Evolutionary conservation across 805 yeast genomes (phyloP), one percentile per base, ranked within the genome.

Genomic region (Wickerhamiella brachini): DNA sequence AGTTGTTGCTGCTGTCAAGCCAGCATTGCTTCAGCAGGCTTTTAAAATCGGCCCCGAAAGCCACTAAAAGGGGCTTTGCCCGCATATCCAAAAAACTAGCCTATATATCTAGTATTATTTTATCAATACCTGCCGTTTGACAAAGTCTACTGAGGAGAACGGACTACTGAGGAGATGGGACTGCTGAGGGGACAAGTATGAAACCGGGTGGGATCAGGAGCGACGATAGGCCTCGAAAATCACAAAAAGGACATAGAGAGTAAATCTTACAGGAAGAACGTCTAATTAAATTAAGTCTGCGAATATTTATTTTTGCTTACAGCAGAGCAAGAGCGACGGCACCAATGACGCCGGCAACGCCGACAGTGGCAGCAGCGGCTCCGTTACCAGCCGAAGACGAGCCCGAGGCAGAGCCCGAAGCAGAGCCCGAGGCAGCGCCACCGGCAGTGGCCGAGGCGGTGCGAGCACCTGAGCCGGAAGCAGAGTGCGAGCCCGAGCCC

Each of bases 331-430:
- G 6, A 15, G 51, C 57, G 15, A 53, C 56, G 18, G 53, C 56
- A 22, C 52, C 60, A 15, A 54, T 26, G 23, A 54, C 56, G 31
- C 53, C 60, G 18, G 48, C 48, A 37, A 56, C 44, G 23, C 57
- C 54, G 37, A 48, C 37, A 22, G 51, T 17, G 49, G 45, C 53
- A 34, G 47, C 47, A 12, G 48, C 39, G 12, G 49, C 57, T 21
- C 45, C 53, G 49, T 48, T 51, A 29, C 54, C 43, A 18, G 39
- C 29, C 24, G 44, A 24, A 26, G 51, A 45, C 18, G 51, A 18
- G 29, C 48, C 8, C 42, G 51, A 45, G 20, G n/a, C n/a, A n/a
- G n/a, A n/a, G n/a, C n/a, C n/a, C n/a, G n/a, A n/a, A n/a, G n/a
- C n/a, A n/a, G n/a, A n/a, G n/a, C n/a, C 20, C 18, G 24, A 18